phyloP scores from a whole-genome alignment of 441 rosid genomes.

The Pelargonium fulgidum region DNA sequence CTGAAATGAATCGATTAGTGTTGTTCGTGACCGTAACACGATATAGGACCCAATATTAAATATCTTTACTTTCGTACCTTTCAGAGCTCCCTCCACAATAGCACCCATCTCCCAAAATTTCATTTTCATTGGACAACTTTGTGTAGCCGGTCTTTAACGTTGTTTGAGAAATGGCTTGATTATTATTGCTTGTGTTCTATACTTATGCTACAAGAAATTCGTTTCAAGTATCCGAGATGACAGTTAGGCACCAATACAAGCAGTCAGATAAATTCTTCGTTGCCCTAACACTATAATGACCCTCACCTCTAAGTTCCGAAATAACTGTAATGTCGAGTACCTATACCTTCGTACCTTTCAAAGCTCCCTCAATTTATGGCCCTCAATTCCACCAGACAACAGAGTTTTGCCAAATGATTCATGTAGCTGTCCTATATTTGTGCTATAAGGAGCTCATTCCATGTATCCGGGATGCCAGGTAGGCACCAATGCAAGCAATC shows the following conservation, averaged over 20 bases:
- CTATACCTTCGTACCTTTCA: slow-evolving; percentile 48
- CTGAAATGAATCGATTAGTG: too few relatives aligned
- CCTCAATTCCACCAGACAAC: slow-evolving; percentile 39
- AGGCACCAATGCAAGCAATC: slow-evolving; percentile 84
- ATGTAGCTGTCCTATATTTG: slow-evolving; percentile 28
- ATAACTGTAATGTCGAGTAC: slow-evolving; percentile 57
- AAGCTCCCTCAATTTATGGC: slow-evolving; percentile 49
- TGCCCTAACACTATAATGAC: slow-evolving; percentile 39
- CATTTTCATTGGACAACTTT: slow-evolving; percentile 36
- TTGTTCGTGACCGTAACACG: slow-evolving; percentile 22
- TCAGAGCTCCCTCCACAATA: slow-evolving; percentile 42
- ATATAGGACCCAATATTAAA: slow-evolving; percentile 61
- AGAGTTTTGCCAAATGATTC: slow-evolving; percentile 20
- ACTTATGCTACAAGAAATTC: slow-evolving; percentile 47
- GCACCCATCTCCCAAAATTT: slow-evolving; percentile 33
- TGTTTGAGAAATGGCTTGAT: too few relatives aligned
- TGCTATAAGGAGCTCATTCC: slow-evolving; percentile 56
- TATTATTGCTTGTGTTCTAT: slow-evolving; percentile 13
- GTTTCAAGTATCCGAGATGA: slow-evolving; percentile 61
- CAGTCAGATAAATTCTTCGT: slow-evolving; percentile 41
- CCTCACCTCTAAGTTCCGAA: slow-evolving; percentile 65
- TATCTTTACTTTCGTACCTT: slow-evolving; percentile 46
- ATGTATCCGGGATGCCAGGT: slow-evolving; percentile 60
- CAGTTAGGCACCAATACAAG: slow-evolving; percentile 74
- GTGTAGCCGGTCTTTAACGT: too few relatives aligned